These are phyloP conservation scores for Chlorella sp. DNA, from an alignment of 139 green algal species.

Conservation along the genomic window DNA sequence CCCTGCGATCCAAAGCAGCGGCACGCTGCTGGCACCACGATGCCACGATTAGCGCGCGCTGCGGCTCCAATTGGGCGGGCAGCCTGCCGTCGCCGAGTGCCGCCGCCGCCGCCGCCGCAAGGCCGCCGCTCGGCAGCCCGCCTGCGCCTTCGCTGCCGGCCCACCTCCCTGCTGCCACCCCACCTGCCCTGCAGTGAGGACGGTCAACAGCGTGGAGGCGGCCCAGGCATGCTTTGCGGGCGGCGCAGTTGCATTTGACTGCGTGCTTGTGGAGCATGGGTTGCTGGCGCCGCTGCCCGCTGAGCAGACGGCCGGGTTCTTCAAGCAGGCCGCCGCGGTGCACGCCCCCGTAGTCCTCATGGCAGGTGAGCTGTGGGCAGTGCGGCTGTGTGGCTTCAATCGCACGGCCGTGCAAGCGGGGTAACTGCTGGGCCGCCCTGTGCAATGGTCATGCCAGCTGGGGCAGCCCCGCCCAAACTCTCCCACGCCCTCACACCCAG, in stretches of 20 bases:
- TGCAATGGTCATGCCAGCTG: no score
- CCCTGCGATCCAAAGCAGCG: no score
- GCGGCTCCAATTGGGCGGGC: neutral
- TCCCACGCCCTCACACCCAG: neutral
- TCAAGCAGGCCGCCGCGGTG: neutral
- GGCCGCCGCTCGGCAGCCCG: neutral
- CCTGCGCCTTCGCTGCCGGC: neutral
- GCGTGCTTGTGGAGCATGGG: neutral
- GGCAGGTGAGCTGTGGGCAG: neutral
- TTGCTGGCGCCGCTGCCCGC: neutral
- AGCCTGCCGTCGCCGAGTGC: no score
- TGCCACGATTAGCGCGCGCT: no score
- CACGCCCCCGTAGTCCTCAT: slow-evolving; percentile 22
- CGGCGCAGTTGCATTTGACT: neutral
- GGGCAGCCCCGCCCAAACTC: no score
- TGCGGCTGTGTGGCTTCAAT: no score
- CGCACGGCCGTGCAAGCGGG: no score
- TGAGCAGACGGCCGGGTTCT: neutral
- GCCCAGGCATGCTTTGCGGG: neutral
- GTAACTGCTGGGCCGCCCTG: no score
- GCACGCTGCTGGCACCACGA: no score
- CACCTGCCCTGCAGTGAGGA: neutral
- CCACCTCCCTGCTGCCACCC: neutral
- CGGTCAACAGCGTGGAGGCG: neutral
- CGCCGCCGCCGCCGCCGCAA: neutral